A percentile compares a stretch with the other conserved stretches of the same genome.
Conservation (phyloP, 2,329 filamentous ascomycete species). For the Trichocomaceae sp. region DNA sequence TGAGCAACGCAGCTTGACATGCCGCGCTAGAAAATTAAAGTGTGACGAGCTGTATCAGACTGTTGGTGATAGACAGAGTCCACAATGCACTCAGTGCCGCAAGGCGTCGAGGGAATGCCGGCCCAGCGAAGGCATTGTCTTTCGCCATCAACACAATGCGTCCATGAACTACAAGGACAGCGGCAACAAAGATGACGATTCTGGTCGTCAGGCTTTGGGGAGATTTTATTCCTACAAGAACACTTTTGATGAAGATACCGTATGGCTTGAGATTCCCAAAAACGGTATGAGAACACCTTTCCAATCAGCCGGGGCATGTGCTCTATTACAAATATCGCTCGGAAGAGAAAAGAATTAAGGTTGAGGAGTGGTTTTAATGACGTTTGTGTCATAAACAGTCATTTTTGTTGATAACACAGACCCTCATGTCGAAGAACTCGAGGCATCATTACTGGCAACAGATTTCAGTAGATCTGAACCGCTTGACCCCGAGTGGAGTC, state of each 20-base stretch:
- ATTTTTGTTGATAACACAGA: conserved; percentile 58
- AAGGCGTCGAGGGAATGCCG: conserved; percentile 56
- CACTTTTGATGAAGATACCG: conserved; percentile 54
- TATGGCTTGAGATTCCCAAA: conserved; percentile 58
- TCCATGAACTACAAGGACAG: conserved; percentile 49
- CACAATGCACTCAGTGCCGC: conserved; percentile 54
- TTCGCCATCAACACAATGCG: conserved; percentile 63
- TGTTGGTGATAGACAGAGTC: conserved; percentile 51
- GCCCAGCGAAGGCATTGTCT: conserved; percentile 57
- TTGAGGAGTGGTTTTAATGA: neutral
- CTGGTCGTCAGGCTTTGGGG: conserved; percentile 43
- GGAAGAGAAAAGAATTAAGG: neutral
- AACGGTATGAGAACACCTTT: conserved; percentile 38
- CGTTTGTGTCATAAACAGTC: conserved; percentile 32
- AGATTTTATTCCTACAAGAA: conserved; percentile 62
- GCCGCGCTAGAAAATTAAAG: conserved; percentile 57
- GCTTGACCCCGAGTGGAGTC: conserved; percentile 28
- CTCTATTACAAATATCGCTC: neutral
- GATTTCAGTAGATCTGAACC: conserved; percentile 25
- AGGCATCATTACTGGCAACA: conserved; percentile 28
- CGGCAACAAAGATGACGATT: conserved; percentile 31
- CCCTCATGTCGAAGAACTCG: conserved; percentile 51
- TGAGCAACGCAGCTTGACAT: conserved; percentile 41
- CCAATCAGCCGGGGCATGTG: neutral
- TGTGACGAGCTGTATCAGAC: conserved; percentile 47